Conservation (phyloP, 2,329 filamentous ascomycete species). For the Dendrostoma leiphaemia region DNA sequence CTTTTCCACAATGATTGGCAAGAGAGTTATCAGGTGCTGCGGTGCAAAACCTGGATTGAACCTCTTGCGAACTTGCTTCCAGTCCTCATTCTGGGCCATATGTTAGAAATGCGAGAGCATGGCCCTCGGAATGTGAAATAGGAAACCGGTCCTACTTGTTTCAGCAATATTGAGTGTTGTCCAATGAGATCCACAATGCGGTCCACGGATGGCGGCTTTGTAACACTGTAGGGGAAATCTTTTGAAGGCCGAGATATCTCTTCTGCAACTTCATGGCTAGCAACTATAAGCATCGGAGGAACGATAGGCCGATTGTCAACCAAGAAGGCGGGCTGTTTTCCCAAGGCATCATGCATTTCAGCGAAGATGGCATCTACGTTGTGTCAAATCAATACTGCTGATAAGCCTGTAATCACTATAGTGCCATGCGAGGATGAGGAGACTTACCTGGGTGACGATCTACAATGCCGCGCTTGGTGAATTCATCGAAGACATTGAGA, state of each 20-base stretch:
- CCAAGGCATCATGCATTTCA: slow-evolving; percentile 29
- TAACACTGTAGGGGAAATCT: slow-evolving; percentile 28
- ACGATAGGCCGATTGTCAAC: slow-evolving; percentile 33
- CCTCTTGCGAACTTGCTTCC: slow-evolving; percentile 31
- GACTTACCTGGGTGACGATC: neutral
- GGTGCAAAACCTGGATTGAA: slow-evolving; percentile 38
- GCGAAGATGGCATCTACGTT: slow-evolving; percentile 24
- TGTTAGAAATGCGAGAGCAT: no score
- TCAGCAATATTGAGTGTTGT: neutral
- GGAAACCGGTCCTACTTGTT: neutral
- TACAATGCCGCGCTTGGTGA: neutral
- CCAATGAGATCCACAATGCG: slow-evolving; percentile 14
- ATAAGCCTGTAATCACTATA: neutral
- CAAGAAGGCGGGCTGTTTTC: slow-evolving; percentile 31
- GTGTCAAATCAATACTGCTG: neutral
- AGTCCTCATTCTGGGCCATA: slow-evolving; percentile 24
- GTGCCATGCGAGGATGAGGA: no score
- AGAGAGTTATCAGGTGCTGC: slow-evolving; percentile 34
- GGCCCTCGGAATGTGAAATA: no score
- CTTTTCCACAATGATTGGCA: slow-evolving; percentile 37
- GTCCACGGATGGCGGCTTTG: slow-evolving; percentile 29
- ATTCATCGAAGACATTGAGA: neutral
- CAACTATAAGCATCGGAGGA: slow-evolving; percentile 20
- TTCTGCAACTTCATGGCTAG: slow-evolving; percentile 34
- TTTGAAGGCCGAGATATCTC: slow-evolving; percentile 32